Evolutionary conservation across 1,139 yeast species (phyloP).

Genomic region (Pneumocystis carinii): DNA sequence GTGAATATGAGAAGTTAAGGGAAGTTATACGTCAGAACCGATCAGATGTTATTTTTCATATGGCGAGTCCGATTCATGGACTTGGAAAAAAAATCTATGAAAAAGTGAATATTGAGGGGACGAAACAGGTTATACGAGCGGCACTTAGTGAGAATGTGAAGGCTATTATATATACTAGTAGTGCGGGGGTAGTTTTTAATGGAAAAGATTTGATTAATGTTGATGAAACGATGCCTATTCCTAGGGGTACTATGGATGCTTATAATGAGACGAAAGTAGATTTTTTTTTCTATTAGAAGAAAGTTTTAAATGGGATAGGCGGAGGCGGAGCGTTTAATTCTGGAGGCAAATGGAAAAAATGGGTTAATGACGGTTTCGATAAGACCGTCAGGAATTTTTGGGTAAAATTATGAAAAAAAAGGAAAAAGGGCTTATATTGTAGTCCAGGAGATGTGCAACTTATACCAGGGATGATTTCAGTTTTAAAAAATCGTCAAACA

Average conservation of each 20-base stretch:
- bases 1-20: slow-evolving; percentile 52
- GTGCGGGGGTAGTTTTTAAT: slow-evolving; percentile 93
- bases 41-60: slow-evolving; percentile 76
- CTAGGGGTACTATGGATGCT: slow-evolving; percentile 85
- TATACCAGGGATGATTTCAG: slow-evolving; percentile 80
- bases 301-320: slow-evolving; percentile 27
- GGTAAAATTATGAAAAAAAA: slow-evolving; percentile 22
- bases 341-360: slow-evolving; percentile 45
- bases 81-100: slow-evolving; percentile 63
- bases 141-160: slow-evolving; percentile 39
- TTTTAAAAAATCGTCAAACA: slow-evolving; percentile 72
- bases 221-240: slow-evolving; percentile 78
- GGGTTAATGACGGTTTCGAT: slow-evolving; percentile 67
- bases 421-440: too few species aligned
- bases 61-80: slow-evolving; percentile 95
- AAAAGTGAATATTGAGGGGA: slow-evolving; percentile 84
- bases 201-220: slow-evolving; percentile 86
- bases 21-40: slow-evolving; percentile 43
- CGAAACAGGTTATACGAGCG: slow-evolving; percentile 54
- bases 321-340: slow-evolving; percentile 68
- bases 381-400: slow-evolving; percentile 96
- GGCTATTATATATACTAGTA: slow-evolving; percentile 84
- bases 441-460: slow-evolving; percentile 89
- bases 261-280: slow-evolving; percentile 69
- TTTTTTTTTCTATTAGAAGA: not conserved